Base-by-base conservation (phyloP, 495 filamentous ascomycete genomes). In the Podospora bellae-mahoneyi region DNA sequence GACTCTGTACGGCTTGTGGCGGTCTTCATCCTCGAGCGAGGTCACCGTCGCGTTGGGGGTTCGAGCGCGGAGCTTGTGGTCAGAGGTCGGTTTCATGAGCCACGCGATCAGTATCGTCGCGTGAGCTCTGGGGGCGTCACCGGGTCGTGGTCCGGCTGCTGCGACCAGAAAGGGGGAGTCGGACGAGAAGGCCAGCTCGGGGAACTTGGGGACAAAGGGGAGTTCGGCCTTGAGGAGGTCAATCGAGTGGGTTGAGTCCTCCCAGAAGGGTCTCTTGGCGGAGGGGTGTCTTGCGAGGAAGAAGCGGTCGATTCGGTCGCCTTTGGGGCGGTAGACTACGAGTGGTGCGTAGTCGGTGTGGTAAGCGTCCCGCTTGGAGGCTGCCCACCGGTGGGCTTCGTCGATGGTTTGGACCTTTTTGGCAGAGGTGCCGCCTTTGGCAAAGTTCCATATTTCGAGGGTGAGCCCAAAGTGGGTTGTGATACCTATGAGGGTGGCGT, bases 361-460 rank as follows among this genome's bases (percentile, higher is more conserved):
- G 64, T 64, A 74, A 19, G 69, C 72, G 32, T 75, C 73, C 5
- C 70, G 68, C 9, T 60, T 62, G 65, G 64, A 67, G 13, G 71
- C 63, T 13, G 75, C 75, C 75, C 75, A 77, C 3, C 75, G 71
- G 61, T 77, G 73, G 0, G 70, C 75, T 60, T 77, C 75, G 6
- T 77, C 73, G 26, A 77, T 77, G 13, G 71, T 68, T 20, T 77
- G 75, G 3, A 75, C 66, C 44, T 75, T 75, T 26, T 77, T 77
- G 2, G 61, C 64, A 5, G 64, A 58, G 23, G 27, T 60, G 13
- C 68, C 66, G 23, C 71, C 68, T 39, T 74, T 77, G 62, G 57
- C 28, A 54, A 74, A 77, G 66, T 77, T 75, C 71, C 72, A 72
- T 39, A 77, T 74, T 48, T 77, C 75, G 18, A 77, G 71, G 0